Conservation (phyloP, 106 monocot species). For the Platanthera guangdongensis region DNA sequence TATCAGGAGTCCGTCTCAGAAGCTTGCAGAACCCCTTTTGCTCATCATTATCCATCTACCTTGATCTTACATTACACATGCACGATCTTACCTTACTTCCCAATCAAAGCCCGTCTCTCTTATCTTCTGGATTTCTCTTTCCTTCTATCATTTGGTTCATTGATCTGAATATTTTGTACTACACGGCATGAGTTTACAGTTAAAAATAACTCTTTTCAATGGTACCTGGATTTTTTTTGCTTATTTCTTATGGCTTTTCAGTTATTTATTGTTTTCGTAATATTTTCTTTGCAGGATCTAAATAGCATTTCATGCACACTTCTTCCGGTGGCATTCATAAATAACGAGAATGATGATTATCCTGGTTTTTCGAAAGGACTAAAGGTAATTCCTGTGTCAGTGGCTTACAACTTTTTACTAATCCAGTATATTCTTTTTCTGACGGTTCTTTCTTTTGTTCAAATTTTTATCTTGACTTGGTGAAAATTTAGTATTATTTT, state of each 20-base stretch:
- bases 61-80: background rate
- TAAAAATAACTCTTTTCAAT: background rate
- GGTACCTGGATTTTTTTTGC: background rate
- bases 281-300: conserved; percentile 50
- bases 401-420: background rate
- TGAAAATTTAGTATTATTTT: too few species aligned
- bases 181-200: background rate
- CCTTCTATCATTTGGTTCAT: background rate
- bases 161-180: background rate
- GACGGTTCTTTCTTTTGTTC: background rate
- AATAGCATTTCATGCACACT: conserved; percentile 46
- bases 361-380: conserved; percentile 62
- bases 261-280: background rate
- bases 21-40: too few species aligned
- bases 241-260: background rate
- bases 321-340: conserved; percentile 68
- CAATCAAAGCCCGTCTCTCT: background rate
- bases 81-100: background rate
- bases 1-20: too few species aligned
- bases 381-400: conserved; percentile 47
- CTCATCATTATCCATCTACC: too few species aligned
- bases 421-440: background rate
- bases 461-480: background rate
- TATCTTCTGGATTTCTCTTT: background rate
- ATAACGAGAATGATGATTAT: conserved; percentile 36